Evolutionary conservation across 148 eudicot genomes (phyloP).

Genomic region (Cornus controversa): DNA sequence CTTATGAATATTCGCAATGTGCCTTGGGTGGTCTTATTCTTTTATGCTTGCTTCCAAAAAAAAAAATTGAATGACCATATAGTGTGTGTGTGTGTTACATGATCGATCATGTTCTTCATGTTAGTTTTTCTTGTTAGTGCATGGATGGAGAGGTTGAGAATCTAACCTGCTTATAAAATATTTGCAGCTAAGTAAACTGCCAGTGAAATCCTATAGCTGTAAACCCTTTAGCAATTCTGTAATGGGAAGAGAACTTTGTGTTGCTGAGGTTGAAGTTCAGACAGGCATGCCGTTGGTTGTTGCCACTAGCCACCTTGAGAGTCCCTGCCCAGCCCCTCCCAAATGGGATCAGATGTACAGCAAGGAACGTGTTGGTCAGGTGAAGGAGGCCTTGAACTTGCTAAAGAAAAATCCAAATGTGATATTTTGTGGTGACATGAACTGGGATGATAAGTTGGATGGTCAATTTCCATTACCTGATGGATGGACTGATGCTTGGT

Average conservation of each 20-base stretch:
- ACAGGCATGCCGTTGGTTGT: conserved; percentile 40
- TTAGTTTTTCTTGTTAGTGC: neutral
- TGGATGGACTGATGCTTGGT: conserved; percentile 91
- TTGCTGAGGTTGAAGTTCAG: conserved; percentile 52
- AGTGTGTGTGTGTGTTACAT: neutral
- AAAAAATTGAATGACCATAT: neutral
- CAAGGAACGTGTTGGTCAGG: conserved; percentile 90
- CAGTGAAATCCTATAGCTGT: conserved; percentile 62
- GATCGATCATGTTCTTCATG: neutral
- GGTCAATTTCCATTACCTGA: conserved; percentile 63
- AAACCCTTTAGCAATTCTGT: conserved; percentile 57
- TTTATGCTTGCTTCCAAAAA: neutral
- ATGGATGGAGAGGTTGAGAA: neutral
- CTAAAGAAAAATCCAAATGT: conserved; percentile 53
- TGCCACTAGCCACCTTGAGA: conserved; percentile 88
- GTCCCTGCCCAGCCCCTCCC: conserved; percentile 89
- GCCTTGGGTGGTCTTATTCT: neutral
- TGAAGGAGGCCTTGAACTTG: conserved; percentile 55
- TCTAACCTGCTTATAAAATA: neutral
- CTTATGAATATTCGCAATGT: neutral
- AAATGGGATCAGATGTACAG: conserved; percentile 88
- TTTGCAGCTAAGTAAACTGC: conserved; percentile 69
- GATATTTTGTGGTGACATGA: conserved; percentile 93
- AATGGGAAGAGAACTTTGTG: conserved; percentile 80
- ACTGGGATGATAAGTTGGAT: conserved; percentile 87